Conservation (phyloP, 371 early-diverging fungal genomes). For the Rhizopus stolonifer region DNA sequence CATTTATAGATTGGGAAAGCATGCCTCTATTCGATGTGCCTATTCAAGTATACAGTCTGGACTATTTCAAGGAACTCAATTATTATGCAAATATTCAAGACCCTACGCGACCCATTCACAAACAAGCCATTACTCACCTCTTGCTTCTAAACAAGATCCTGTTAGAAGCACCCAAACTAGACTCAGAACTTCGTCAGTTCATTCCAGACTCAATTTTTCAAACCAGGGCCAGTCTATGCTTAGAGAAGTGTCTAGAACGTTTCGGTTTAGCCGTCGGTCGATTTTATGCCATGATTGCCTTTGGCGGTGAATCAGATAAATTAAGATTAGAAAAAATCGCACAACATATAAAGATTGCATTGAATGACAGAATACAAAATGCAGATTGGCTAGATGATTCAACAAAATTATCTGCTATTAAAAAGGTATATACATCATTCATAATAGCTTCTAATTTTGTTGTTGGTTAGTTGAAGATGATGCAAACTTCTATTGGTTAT, state of each 20-base stretch:
- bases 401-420: conserved; percentile 47
- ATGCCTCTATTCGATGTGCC: conserved; percentile 25
- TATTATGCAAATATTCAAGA: conserved; percentile 20
- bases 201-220: conserved; percentile 25
- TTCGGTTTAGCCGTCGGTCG: conserved; percentile 31
- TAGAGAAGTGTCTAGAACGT: conserved; percentile 39
- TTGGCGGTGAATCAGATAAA: conserved; percentile 39
- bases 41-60: conserved; percentile 19
- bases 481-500: conserved; percentile 46
- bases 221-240: conserved; percentile 39
- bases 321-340: conserved; percentile 38
- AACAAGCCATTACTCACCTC: conserved; percentile 35
- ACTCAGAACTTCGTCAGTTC: conserved; percentile 38
- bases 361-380: conserved; percentile 41
- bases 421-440: conserved; percentile 41
- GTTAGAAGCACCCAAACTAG: conserved; percentile 29
- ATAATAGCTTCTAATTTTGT: too few relatives aligned
- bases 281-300: conserved; percentile 45
- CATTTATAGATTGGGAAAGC: conserved; percentile 39
- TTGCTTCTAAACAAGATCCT: conserved; percentile 22
- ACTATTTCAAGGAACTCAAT: conserved; percentile 18
- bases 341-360: conserved; percentile 28
- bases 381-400: conserved; percentile 56
- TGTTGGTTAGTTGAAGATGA: conserved; percentile 8
- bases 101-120: conserved; percentile 14